These are phyloP conservation scores for Phytophthora pisi DNA, from an alignment of 352 stramenopile genomes.

Conservation along the genomic window DNA sequence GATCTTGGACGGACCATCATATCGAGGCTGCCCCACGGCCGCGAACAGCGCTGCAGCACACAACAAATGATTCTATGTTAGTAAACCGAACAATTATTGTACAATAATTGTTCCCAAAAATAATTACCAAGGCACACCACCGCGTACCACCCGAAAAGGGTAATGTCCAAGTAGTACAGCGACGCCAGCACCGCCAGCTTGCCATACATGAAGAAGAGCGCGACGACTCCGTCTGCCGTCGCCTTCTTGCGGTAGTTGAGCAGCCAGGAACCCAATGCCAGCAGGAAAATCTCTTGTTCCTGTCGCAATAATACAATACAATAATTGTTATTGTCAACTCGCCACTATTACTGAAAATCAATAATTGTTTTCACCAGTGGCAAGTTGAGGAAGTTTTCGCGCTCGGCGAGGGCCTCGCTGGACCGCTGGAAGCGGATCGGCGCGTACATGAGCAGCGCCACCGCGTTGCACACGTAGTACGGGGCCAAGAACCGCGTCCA, in stretches of 20 bases:
- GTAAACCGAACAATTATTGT: background rate
- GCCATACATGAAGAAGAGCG: constrained; percentile 74
- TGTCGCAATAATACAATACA: constrained; percentile 17
- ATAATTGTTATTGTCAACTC: background rate
- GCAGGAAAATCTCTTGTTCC: constrained; percentile 75
- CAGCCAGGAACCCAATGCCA: constrained; percentile 57
- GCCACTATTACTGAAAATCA: background rate
- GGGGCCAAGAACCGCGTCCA: constrained; percentile 65
- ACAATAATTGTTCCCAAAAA: background rate
- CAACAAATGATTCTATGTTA: background rate
- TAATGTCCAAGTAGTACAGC: constrained; percentile 73
- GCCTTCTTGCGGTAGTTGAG: constrained; percentile 85
- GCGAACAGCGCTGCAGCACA: constrained; percentile 63
- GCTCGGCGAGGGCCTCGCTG: constrained; percentile 49
- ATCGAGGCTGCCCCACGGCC: constrained; percentile 64
- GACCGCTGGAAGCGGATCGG: constrained; percentile 48
- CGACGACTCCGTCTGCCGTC: constrained; percentile 63
- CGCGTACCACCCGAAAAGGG: constrained; percentile 66
- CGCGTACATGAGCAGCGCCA: constrained; percentile 63
- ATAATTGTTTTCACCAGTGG: constrained; percentile 41
- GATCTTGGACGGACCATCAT: constrained; percentile 64
- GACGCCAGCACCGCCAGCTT: constrained; percentile 64
- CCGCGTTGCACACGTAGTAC: constrained; percentile 73
- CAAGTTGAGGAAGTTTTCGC: constrained; percentile 71
- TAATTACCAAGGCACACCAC: constrained; percentile 60